Percentiles rank a stretch among this genome's conserved stretches.
Conservation (phyloP, 2,329 filamentous ascomycete genomes). For the Cercospora sp. region DNA sequence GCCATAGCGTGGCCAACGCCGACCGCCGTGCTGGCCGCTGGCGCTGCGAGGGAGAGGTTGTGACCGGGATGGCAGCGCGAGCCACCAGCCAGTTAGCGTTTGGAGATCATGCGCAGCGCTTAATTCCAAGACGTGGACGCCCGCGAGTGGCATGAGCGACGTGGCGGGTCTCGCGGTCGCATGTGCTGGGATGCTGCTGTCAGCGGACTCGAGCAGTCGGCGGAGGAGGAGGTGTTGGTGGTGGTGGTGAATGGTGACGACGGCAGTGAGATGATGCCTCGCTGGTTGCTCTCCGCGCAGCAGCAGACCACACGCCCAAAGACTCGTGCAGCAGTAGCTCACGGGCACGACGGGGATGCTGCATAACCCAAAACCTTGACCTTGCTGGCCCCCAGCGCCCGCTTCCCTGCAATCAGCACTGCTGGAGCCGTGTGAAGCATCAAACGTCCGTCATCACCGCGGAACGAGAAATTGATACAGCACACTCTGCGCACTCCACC, state of each 20-base stretch:
- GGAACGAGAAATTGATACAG: background rate
- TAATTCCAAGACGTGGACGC: background rate
- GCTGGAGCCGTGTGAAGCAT: background rate
- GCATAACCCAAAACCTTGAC: background rate
- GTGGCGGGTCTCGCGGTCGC: background rate
- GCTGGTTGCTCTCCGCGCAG: background rate
- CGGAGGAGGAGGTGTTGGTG: background rate
- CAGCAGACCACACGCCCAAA: background rate
- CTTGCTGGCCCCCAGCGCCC: background rate
- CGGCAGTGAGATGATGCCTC: background rate
- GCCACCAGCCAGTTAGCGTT: slow-evolving; percentile 6
- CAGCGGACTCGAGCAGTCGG: no score
- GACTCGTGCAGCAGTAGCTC: background rate
- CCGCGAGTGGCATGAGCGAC: background rate
- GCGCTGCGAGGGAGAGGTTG: slow-evolving; percentile 11
- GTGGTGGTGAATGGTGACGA: background rate
- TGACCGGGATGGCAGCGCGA: slow-evolving; percentile 6
- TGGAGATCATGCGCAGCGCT: slow-evolving; percentile 8
- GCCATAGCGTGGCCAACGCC: slow-evolving; percentile 4
- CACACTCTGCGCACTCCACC: background rate
- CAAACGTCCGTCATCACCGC: background rate
- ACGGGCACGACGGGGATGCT: background rate
- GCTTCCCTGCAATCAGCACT: background rate
- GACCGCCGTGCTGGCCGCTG: background rate
- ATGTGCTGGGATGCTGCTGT: no score